Percentiles rank a stretch among this genome's conserved stretches.
Conservation (phyloP, 1,284 basidiomycete genomes). For the Termitomyces sp. region DNA sequence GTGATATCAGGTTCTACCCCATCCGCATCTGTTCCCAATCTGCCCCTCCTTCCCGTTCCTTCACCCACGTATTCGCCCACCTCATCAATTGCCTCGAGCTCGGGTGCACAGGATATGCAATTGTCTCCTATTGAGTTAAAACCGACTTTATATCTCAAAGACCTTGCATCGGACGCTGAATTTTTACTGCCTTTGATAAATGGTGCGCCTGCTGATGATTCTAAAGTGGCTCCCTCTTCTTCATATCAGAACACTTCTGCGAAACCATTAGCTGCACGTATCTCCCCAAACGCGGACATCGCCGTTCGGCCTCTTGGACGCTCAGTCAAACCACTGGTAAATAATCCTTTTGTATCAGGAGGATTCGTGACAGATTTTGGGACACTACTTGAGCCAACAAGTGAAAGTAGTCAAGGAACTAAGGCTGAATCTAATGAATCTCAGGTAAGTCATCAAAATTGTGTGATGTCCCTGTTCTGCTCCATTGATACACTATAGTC, state of each 20-base stretch:
- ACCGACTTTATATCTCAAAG: neutral
- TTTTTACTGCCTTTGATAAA: neutral
- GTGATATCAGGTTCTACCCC: slow-evolving; percentile 7
- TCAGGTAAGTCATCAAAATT: slow-evolving; percentile 8
- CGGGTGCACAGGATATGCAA: slow-evolving; percentile 18
- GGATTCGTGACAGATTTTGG: slow-evolving; percentile 45
- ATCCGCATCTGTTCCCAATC: slow-evolving; percentile 8
- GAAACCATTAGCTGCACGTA: neutral
- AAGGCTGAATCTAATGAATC: neutral
- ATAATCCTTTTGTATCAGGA: slow-evolving; percentile 49
- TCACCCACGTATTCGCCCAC: slow-evolving; percentile 14
- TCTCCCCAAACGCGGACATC: neutral
- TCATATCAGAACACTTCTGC: neutral
- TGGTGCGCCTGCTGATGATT: neutral
- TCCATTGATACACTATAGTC: neutral
- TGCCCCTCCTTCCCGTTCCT: slow-evolving; percentile 1
- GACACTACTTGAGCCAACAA: slow-evolving; percentile 16
- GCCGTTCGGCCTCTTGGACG: neutral
- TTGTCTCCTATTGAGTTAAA: slow-evolving; percentile 16
- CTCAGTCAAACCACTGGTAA: slow-evolving; percentile 16
- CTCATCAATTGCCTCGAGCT: slow-evolving; percentile 18
- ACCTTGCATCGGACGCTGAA: neutral
- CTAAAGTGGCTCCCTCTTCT: neutral
- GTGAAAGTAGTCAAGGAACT: neutral
- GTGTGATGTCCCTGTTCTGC: neutral